phyloP scores from a whole-genome alignment of 2,329 filamentous ascomycete genomes.

The Neurospora sp. region DNA sequence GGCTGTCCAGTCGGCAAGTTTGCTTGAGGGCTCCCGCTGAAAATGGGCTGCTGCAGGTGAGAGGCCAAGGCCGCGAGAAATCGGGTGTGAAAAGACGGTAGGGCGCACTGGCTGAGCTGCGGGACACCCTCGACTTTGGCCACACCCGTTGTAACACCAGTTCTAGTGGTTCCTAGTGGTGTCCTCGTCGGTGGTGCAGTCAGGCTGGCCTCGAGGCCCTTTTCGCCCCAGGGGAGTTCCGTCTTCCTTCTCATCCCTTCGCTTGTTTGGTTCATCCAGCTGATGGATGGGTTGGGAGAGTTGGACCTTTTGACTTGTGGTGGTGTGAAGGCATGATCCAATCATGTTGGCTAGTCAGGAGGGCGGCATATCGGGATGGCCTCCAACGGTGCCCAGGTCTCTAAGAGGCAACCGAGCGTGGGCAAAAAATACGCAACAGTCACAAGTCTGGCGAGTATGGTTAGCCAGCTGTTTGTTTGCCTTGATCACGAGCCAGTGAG shows the following conservation, averaged over 20 bases:
- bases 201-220: neutral
- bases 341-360: neutral
- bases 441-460: neutral
- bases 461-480: neutral
- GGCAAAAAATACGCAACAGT: neutral
- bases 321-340: neutral
- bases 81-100: neutral
- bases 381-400: neutral
- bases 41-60: neutral
- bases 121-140: neutral
- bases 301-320: neutral
- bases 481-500: neutral
- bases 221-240: neutral
- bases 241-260: neutral
- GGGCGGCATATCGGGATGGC: neutral
- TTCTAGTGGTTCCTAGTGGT: neutral
- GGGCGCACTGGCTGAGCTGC: neutral
- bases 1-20: neutral
- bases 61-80: neutral
- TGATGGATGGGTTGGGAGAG: neutral
- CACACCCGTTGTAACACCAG: neutral
- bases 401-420: neutral
- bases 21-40: neutral
- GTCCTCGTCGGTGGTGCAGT: neutral
- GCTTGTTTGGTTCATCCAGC: neutral